Percentiles rank a stretch among this genome's conserved stretches.
phyloP scores from a whole-genome alignment of 2,329 filamentous ascomycete species.

The Fusarium lyarnte region DNA sequence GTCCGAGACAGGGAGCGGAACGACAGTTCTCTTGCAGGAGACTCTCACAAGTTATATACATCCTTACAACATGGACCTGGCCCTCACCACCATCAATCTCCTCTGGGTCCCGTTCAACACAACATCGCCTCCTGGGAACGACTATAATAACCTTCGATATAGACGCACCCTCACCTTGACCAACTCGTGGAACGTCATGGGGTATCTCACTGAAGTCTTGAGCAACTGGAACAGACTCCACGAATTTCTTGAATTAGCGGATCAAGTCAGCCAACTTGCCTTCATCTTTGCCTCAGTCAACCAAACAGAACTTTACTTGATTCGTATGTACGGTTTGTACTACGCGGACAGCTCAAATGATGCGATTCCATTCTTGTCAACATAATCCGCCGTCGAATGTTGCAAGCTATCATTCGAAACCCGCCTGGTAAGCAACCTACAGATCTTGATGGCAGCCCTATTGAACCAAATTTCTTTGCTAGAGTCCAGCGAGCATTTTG shows the following conservation, averaged over 20 bases:
- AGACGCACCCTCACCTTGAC: background rate
- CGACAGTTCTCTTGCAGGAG: background rate
- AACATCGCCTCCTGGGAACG: background rate
- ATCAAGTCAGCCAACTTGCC: background rate
- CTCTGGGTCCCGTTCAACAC: background rate
- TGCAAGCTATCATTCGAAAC: background rate
- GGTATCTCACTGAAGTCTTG: background rate
- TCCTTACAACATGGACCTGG: background rate
- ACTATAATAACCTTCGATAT: background rate
- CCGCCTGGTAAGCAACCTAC: background rate
- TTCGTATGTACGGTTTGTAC: background rate
- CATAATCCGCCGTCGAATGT: background rate
- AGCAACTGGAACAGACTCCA: background rate
- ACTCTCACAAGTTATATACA: background rate
- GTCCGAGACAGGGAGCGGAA: background rate
- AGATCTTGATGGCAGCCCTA: background rate
- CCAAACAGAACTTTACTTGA: background rate
- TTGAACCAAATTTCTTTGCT: background rate
- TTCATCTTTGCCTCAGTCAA: background rate
- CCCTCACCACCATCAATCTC: background rate
- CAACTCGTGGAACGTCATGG: background rate
- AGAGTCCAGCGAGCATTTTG: background rate
- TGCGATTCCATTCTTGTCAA: background rate
- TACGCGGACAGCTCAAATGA: too few species aligned
- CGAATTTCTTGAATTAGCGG: constrained; percentile 13